Conservation (phyloP, 345 rosid genomes). For the Murraya koenigii region DNA sequence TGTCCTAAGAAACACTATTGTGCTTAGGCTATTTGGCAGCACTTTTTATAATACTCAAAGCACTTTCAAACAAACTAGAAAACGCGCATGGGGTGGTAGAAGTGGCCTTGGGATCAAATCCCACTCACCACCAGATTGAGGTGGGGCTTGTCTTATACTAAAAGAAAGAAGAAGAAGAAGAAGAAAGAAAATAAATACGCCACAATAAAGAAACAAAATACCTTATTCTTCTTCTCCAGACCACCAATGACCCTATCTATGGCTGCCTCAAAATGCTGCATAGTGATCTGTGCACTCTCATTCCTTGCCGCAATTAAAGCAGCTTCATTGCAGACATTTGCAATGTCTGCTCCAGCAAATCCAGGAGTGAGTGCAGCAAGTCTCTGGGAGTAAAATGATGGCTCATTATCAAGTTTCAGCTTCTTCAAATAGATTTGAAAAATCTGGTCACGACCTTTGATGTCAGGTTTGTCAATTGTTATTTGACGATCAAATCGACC, state of each 20-base stretch:
- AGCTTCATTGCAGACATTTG: conserved; percentile 60
- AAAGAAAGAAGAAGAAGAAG: too few relatives aligned
- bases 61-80: background rate
- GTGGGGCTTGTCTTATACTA: too few relatives aligned
- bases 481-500: conserved; percentile 55
- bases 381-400: conserved; percentile 42
- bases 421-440: conserved; percentile 50
- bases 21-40: background rate
- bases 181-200: background rate
- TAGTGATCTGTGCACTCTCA: conserved; percentile 37
- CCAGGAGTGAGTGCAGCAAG: conserved; percentile 59
- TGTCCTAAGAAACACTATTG: background rate
- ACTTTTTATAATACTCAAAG: background rate
- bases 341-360: conserved; percentile 56
- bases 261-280: conserved; percentile 56
- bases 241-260: conserved; percentile 57
- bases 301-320: conserved; percentile 54
- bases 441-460: conserved; percentile 49
- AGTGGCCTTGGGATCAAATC: too few relatives aligned
- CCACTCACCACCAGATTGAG: too few relatives aligned
- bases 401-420: conserved; percentile 47
- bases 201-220: background rate
- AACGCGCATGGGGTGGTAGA: background rate
- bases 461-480: conserved; percentile 48
- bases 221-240: conserved; percentile 58